Conservation (phyloP, 805 yeast genomes). For the Cyberlindnera amylophila region DNA sequence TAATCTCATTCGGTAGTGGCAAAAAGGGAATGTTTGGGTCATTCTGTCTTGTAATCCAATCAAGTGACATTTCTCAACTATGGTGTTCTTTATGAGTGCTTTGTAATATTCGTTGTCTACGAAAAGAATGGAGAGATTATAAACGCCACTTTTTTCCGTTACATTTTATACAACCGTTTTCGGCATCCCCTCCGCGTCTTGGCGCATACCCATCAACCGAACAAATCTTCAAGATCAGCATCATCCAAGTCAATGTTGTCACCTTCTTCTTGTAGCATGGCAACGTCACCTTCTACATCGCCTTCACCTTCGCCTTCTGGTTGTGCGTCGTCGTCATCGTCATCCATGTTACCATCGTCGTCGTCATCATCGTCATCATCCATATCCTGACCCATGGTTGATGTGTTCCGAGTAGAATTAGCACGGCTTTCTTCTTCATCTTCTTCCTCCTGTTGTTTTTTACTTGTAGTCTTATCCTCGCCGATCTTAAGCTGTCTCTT, state of each 20-base stretch:
- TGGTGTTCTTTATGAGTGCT: no score
- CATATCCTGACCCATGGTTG: constrained; percentile 29
- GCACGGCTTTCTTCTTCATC: neutral
- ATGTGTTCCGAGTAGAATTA: constrained; percentile 22
- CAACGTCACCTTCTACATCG: constrained; percentile 12
- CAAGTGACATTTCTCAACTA: constrained; percentile 32
- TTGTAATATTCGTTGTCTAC: no score
- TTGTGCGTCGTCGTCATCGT: constrained; percentile 33
- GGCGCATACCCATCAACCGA: no score
- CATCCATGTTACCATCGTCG: constrained; percentile 30
- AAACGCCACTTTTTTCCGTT: no score
- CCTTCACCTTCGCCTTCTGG: constrained; percentile 30
- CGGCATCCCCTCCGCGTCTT: no score
- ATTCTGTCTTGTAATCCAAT: constrained; percentile 27
- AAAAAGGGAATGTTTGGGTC: constrained; percentile 21
- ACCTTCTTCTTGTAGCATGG: constrained; percentile 7
- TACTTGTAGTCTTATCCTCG: constrained; percentile 29
- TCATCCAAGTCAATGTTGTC: constrained; percentile 17
- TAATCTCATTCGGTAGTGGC: constrained; percentile 24
- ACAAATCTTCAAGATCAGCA: constrained; percentile 32
- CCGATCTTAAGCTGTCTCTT: constrained; percentile 53
- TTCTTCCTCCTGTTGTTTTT: constrained; percentile 21
- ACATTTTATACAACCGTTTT: no score
- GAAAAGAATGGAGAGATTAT: no score
- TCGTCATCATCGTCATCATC: constrained; percentile 30